Conservation (phyloP, 495 filamentous ascomycete species). For the Lophiostoma macrostomum region DNA sequence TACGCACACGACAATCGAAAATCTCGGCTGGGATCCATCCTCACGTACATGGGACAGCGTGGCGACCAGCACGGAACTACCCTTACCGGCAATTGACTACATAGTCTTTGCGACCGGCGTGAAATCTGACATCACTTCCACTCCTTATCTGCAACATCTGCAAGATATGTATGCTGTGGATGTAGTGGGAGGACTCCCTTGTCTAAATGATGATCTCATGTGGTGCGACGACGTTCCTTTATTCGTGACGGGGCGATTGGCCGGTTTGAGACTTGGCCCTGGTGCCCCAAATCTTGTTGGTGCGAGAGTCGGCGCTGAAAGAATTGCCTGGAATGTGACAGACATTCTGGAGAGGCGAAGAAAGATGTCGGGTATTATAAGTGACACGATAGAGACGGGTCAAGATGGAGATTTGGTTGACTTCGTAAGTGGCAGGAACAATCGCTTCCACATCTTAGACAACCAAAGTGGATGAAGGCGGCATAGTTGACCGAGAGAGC, state of each 20-base stretch:
- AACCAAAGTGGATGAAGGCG: too few relatives aligned
- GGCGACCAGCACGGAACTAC: constrained; percentile 48
- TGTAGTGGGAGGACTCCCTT: constrained; percentile 54
- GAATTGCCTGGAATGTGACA: constrained; percentile 51
- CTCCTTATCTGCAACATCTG: constrained; percentile 52
- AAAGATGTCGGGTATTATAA: too few relatives aligned
- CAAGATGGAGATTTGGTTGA: too few relatives aligned
- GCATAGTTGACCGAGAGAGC: too few relatives aligned
- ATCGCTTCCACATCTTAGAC: too few relatives aligned
- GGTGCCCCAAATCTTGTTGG: constrained; percentile 62
- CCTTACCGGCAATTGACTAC: constrained; percentile 57
- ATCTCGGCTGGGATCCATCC: constrained; percentile 39
- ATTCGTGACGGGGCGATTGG: constrained; percentile 60
- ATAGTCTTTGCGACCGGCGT: constrained; percentile 64
- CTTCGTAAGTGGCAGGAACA: too few relatives aligned
- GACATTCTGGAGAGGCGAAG: constrained; percentile 16
- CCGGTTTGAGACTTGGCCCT: constrained; percentile 57
- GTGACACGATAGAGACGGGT: too few relatives aligned
- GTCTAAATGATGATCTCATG: constrained; percentile 61
- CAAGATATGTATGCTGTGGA: constrained; percentile 53
- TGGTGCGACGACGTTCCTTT: constrained; percentile 60
- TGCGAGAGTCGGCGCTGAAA: constrained; percentile 60
- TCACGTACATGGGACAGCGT: constrained; percentile 50
- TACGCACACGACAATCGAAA: constrained; percentile 45
- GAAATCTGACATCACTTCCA: constrained; percentile 47